These are phyloP conservation scores for Xylaria sp. DNA, from an alignment of 2,329 filamentous ascomycete genomes.

Conservation along the genomic window DNA sequence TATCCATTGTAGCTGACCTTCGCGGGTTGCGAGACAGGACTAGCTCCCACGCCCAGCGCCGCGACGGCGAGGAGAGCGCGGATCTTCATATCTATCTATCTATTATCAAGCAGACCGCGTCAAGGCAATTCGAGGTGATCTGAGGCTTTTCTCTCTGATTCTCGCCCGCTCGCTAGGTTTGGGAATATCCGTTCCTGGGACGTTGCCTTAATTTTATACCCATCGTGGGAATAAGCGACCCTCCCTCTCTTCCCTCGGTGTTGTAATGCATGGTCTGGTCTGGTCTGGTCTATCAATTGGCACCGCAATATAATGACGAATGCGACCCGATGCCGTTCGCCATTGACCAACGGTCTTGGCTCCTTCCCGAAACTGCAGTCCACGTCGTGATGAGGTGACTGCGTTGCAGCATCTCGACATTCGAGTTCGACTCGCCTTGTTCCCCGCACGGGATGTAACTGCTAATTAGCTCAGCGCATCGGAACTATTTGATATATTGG, in stretches of 20 bases:
- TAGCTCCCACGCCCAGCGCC: not conserved
- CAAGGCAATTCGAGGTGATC: not conserved
- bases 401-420: constrained; percentile 41
- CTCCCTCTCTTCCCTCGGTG: not conserved
- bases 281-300: constrained; percentile 11
- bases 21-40: constrained; percentile 3
- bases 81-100: constrained; percentile 37
- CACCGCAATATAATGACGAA: constrained; percentile 26
- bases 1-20: constrained; percentile 50
- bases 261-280: too few species aligned
- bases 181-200: not conserved
- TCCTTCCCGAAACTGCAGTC: constrained; percentile 42
- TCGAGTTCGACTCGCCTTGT: not conserved
- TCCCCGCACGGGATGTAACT: constrained; percentile 20
- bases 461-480: not conserved
- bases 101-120: not conserved
- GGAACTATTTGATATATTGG: not conserved
- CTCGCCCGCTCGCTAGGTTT: not conserved
- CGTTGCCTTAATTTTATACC: constrained; percentile 12
- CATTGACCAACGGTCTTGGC: constrained; percentile 23
- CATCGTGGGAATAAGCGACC: not conserved
- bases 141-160: not conserved
- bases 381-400: constrained; percentile 39
- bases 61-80: constrained; percentile 26
- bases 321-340: constrained; percentile 34